phyloP scores from a whole-genome alignment of 2,329 filamentous ascomycete genomes.

The Pseudocercospora cruenta region DNA sequence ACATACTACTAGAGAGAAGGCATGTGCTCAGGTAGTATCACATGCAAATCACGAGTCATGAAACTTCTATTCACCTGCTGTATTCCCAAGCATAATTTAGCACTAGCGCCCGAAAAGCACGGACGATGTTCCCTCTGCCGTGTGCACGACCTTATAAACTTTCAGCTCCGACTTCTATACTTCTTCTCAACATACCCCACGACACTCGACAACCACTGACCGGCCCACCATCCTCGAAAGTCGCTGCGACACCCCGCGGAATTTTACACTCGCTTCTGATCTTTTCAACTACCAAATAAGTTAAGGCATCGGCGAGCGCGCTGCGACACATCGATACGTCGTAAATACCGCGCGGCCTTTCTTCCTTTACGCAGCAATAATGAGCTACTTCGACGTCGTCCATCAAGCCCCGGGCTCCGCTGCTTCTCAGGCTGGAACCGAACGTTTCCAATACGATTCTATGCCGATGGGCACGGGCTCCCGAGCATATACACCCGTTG shows the following conservation, averaged over 20 bases:
- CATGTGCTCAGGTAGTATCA: not conserved
- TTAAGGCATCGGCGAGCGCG: not conserved
- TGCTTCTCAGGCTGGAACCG: too few species aligned
- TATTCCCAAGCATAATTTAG: not conserved
- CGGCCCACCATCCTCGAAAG: not conserved
- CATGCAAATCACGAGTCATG: constrained; percentile 1
- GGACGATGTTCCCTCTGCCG: not conserved
- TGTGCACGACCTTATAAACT: not conserved
- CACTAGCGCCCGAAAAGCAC: not conserved
- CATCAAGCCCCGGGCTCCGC: too few species aligned
- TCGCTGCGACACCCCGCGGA: not conserved
- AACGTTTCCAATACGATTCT: too few species aligned
- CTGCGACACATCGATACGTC: not conserved
- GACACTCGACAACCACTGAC: not conserved
- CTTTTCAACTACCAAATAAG: not conserved
- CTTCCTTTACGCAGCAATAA: too few species aligned
- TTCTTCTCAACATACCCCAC: not conserved
- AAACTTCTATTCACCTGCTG: not conserved
- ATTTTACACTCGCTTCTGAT: not conserved
- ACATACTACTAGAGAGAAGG: not conserved
- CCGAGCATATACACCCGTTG: too few species aligned
- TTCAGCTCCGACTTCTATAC: not conserved
- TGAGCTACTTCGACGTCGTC: too few species aligned
- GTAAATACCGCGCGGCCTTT: too few species aligned
- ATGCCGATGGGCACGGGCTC: too few species aligned